Base-by-base conservation (phyloP, 176 grass and related monocot genomes). In the Ananas comosus region DNA sequence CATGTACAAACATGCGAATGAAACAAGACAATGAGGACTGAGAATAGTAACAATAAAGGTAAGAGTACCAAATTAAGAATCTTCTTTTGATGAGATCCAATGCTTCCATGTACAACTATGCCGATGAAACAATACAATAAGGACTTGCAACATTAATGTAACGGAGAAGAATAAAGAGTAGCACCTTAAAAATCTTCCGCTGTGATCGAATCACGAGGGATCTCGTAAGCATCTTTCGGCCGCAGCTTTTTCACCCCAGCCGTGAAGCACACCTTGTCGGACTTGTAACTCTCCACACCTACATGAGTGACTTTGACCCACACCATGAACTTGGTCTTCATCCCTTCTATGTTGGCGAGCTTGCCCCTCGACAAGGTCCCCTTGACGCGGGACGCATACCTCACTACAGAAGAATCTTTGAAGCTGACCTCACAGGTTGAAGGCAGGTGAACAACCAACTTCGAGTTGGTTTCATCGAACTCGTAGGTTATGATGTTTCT, bases 401-500 rank as follows among this genome's bases (percentile, higher is more conserved):
- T 70, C 3, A 99, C 53, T 10, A 75, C 53, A 47, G 89, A 99
- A 13, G 89, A 88, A 66, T 99, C 94, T 51, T 86, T 90, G 84
- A 99, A 99, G 79, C 84, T 86, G 71, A 84, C 82, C 71, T 99
- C 94, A 1, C 94, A 93, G 10, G 89, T 80, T 25, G 81, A 82
- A 10, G 89, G 83, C 53, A 99, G 69, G 85, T 99, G 94, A 65
- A 99, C 94, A 17, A 93, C 78, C 51, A 93, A 75, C 79, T 81
- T 90, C 0, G 87, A 99, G 64, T 52, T 90, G 10, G 80, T 68
- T 77, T 99, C 89, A 1, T 99, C 87, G 0, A 82, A 99, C 64
- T 99, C 89, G 10, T 99, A 93, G 80, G 84, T 90, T 82, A 90
- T 83, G 77, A 99, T 93, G n/a, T 99, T 99, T 77, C 73, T 84